A percentile compares a stretch with the other conserved stretches of the same genome.
Evolutionary conservation across 768 basidiomycete genomes (phyloP).

Genomic region (Termitomyces sp.): DNA sequence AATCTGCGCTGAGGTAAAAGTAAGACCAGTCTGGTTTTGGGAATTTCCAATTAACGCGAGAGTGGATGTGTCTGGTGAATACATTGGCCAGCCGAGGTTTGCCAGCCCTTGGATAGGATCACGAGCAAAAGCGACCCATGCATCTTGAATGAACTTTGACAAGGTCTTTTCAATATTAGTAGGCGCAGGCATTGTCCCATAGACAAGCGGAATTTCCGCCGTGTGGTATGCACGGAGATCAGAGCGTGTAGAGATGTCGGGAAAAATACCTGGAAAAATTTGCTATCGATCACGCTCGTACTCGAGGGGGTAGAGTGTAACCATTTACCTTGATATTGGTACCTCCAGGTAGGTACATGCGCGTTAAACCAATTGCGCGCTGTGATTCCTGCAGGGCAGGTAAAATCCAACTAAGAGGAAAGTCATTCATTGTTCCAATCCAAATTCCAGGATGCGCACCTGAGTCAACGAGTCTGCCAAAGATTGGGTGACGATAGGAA

Average conservation of each 20-base stretch:
- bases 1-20: neutral
- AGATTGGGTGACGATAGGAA: neutral
- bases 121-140: conserved; percentile 39
- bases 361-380: conserved; percentile 3
- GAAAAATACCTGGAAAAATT: conserved; percentile 26
- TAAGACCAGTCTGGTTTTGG: conserved; percentile 9
- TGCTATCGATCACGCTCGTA: conserved; percentile 14
- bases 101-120: conserved; percentile 28
- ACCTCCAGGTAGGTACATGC: conserved; percentile 14
- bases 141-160: conserved; percentile 29
- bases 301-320: conserved; percentile 10
- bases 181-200: conserved; percentile 25
- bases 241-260: conserved; percentile 28
- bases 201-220: conserved; percentile 35
- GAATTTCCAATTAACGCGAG: conserved; percentile 11
- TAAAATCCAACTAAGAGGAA: conserved; percentile 10
- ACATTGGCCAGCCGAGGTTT: conserved; percentile 20
- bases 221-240: conserved; percentile 34
- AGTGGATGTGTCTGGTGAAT: conserved; percentile 8
- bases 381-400: conserved; percentile 8
- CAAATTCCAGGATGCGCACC: neutral
- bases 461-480: neutral
- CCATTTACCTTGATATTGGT: conserved; percentile 19
- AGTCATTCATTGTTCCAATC: neutral
- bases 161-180: conserved; percentile 21